Evolutionary conservation across 805 yeast genomes (phyloP).

Genomic region (Martiniozyma abietophila): DNA sequence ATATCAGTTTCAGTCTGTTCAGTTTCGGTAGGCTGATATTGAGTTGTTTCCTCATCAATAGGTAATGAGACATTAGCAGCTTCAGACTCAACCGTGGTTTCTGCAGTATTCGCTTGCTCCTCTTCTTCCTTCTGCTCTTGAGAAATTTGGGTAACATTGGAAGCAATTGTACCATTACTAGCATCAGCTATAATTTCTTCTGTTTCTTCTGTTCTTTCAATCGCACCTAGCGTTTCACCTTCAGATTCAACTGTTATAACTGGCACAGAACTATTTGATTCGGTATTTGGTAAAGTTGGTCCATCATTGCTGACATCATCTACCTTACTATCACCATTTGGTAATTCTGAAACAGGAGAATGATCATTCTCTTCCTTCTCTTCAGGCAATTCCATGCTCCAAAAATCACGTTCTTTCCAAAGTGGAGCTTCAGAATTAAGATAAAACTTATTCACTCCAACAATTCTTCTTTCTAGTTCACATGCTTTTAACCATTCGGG

Average conservation of each 20-base stretch:
- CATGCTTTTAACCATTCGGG: conserved; percentile 98
- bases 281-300: too few relatives aligned
- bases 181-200: conserved; percentile 7
- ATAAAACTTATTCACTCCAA: conserved; percentile 85
- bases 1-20: conserved; percentile 5
- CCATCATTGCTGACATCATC: background rate
- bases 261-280: background rate
- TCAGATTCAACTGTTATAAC: conserved; percentile 1
- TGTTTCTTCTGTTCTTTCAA: background rate
- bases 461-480: conserved; percentile 77
- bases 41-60: too few relatives aligned
- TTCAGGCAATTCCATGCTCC: conserved; percentile 12
- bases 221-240: background rate
- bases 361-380: background rate
- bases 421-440: conserved; percentile 41
- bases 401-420: conserved; percentile 38
- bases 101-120: background rate
- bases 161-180: background rate
- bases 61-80: too few relatives aligned
- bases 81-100: background rate
- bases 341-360: background rate
- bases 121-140: too few relatives aligned
- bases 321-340: background rate
- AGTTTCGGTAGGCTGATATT: too few relatives aligned
- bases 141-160: too few relatives aligned